A percentile compares a stretch with the other conserved stretches of the same genome.
These are phyloP conservation scores for Reticulomyxa filosa DNA, from an alignment of 78 protist species.

Conservation along the genomic window DNA sequence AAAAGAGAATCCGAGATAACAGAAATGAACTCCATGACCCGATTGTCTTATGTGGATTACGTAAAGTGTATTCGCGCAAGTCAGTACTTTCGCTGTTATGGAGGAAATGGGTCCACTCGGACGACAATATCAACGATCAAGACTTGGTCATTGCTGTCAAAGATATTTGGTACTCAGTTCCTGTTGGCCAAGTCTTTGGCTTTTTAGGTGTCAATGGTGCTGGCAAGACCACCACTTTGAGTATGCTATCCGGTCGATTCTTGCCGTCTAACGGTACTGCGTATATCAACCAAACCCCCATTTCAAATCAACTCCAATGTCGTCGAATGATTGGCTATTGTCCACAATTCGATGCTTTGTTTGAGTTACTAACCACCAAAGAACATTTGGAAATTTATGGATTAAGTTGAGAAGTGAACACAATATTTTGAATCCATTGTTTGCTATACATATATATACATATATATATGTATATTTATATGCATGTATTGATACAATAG, in stretches of 20 bases:
- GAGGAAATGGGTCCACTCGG: no score
- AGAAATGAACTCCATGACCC: no score
- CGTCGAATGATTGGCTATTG: constrained; percentile 58
- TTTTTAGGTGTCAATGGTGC: constrained; percentile 3
- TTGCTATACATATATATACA: no score
- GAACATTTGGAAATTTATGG: constrained; percentile 55
- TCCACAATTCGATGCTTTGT: constrained; percentile 49
- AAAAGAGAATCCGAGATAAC: no score
- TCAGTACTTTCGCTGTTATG: no score
- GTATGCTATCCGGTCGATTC: constrained; percentile 48
- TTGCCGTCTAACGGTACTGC: constrained; percentile 44
- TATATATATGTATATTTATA: no score
- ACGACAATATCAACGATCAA: no score
- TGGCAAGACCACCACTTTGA: constrained; percentile 41
- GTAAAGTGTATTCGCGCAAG: no score
- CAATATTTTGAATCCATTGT: not conserved
- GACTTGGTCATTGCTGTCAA: not conserved
- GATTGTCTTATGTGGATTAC: no score
- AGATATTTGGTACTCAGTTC: not conserved
- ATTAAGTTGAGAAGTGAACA: constrained; percentile 26
- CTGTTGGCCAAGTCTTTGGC: not conserved
- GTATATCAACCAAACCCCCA: not conserved
- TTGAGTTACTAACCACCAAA: constrained; percentile 18
- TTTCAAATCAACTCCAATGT: constrained; percentile 4
- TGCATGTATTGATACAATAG: no score